A percentile compares a stretch with the other conserved stretches of the same genome.
Conservation (phyloP, 345 rosid species). For the Sonneratia caseolaris region DNA sequence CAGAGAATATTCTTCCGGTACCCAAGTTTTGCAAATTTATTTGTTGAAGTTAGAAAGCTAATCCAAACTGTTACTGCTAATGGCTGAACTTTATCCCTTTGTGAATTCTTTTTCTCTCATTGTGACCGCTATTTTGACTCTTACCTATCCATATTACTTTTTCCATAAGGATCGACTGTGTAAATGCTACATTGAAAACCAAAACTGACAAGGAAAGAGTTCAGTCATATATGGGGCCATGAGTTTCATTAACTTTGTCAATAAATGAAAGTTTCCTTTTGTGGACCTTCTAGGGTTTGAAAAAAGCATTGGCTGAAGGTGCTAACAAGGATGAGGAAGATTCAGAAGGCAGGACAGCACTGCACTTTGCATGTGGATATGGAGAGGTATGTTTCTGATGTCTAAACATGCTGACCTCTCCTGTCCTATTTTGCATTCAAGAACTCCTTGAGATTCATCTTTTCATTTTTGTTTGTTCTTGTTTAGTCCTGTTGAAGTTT, state of each 20-base stretch:
- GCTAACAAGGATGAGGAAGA: constrained; percentile 94
- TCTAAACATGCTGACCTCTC: background rate
- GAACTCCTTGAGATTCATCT: too few species aligned
- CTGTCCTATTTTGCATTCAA: background rate
- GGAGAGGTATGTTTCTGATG: constrained; percentile 60
- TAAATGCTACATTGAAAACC: background rate
- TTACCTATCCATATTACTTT: background rate
- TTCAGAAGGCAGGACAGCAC: constrained; percentile 96
- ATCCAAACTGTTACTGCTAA: background rate
- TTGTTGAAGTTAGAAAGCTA: background rate
- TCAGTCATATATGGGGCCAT: background rate
- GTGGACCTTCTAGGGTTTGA: constrained; percentile 50
- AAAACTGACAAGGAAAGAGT: background rate
- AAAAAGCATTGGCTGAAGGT: constrained; percentile 71
- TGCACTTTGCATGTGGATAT: constrained; percentile 98
- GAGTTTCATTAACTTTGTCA: background rate
- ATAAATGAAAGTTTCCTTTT: background rate
- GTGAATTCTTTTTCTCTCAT: background rate
- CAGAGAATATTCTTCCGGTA: too few species aligned
- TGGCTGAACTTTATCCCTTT: background rate
- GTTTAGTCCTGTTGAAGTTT: background rate
- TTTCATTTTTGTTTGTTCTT: background rate
- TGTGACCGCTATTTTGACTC: background rate
- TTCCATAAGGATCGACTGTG: too few species aligned
- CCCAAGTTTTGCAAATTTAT: too few species aligned